A percentile compares a stretch with the other conserved stretches of the same genome.
phyloP scores from a whole-genome alignment of 2,329 filamentous ascomycete species.

The Aureobasidium uvarum region DNA sequence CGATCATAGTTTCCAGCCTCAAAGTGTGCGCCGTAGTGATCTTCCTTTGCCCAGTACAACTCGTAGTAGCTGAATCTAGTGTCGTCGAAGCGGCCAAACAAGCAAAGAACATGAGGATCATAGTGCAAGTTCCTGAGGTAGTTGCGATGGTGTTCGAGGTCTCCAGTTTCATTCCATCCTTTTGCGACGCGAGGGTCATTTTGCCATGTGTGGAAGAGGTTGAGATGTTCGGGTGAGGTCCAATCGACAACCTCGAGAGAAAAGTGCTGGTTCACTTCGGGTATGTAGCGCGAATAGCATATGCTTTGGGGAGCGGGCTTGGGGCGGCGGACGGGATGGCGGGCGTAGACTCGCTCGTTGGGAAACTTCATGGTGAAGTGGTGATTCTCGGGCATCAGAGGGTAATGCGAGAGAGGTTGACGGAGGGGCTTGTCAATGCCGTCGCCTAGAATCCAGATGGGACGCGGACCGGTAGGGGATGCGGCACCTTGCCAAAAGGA shows the following conservation, averaged over 20 bases:
- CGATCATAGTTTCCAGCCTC: slow-evolving; percentile 57
- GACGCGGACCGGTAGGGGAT: slow-evolving; percentile 44
- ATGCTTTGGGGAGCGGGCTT: slow-evolving; percentile 70
- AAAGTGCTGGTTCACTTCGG: slow-evolving; percentile 72
- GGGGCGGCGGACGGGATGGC: slow-evolving; percentile 67
- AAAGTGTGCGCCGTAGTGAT: slow-evolving; percentile 60
- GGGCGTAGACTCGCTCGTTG: slow-evolving; percentile 55
- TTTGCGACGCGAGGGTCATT: slow-evolving; percentile 78
- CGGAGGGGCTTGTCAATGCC: slow-evolving; percentile 31
- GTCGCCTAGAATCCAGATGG: slow-evolving; percentile 38
- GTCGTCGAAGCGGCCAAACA: slow-evolving; percentile 70
- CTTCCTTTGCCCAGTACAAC: slow-evolving; percentile 73
- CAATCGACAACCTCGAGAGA: slow-evolving; percentile 74
- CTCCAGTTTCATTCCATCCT: slow-evolving; percentile 78
- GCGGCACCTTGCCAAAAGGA: slow-evolving; percentile 49
- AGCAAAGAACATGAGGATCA: slow-evolving; percentile 68
- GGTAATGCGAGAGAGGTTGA: slow-evolving; percentile 39
- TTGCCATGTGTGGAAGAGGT: slow-evolving; percentile 75
- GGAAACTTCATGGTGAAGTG: slow-evolving; percentile 51
- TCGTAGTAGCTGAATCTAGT: slow-evolving; percentile 75
- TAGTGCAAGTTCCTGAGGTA: slow-evolving; percentile 67
- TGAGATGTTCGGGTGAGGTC: slow-evolving; percentile 61
- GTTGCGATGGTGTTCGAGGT: slow-evolving; percentile 68
- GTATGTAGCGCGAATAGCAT: slow-evolving; percentile 76
- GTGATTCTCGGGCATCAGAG: slow-evolving; percentile 45